Base-by-base conservation (phyloP, 768 basidiomycete species). In the Pholiota conissans region DNA sequence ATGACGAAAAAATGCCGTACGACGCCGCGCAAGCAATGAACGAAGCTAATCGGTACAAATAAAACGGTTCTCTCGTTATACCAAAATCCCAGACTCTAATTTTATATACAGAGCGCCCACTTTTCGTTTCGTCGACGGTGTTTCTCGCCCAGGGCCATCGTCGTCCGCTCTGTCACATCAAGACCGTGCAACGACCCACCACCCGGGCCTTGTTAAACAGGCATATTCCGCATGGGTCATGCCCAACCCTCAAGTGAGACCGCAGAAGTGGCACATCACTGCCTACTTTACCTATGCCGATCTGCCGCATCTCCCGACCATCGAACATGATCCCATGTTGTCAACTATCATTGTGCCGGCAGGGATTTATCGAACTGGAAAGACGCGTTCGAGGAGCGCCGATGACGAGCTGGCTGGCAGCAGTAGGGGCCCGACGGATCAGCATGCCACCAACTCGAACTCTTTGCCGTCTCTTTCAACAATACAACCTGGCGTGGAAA, bases 151-250 rank as follows among this genome's bases (percentile, higher is more conserved):
- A 26, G 75, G 74, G 26, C 78, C 77, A 16, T 75, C 78, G 9
- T 83, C 80, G 20, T 79, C 84, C 32, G 81, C 84, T 5, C 59
- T 82, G 59, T 82, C 84, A 24, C 84, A 86, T 69, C 81, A 80
- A 63, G 83, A 84, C 62, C 76, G 84, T 29, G 78, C 79, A 56
- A 75, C 78, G 11, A 76, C 77, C 48, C 79, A 80, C 51, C 83
- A 84, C 49, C 63, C 75, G 11, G 85, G 85, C 20, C 74, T 89
- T 49, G 81, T 87, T 53, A 87, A 87, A 68, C 86, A 87, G 66
- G 84, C 86, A n/a, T 89, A 89, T 67, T 87, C 85, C 16, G 85
- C 84, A 22, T 85, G 80, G 78, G 83, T 87, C 13, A 65, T 73
- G 22, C 71, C 76, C 40, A 69, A 76, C 52, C 74, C 76, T 20